phyloP scores from a whole-genome alignment of 2,329 filamentous ascomycete genomes.

The Alternaria gaisen region DNA sequence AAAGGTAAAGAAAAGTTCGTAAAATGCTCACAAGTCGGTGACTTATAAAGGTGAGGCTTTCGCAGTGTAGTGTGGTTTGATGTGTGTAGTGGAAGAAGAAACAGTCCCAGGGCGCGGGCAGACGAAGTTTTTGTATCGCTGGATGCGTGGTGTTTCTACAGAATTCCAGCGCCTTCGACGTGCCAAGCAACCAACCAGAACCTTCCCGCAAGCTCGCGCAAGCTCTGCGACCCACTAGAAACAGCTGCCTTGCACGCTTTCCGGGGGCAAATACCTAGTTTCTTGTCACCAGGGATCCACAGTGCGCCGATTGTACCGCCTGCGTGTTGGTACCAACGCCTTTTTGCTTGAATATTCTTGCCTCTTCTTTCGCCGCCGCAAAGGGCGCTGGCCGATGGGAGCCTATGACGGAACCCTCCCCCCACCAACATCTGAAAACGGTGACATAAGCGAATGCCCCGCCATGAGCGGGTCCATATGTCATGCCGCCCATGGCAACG shows the following conservation, averaged over 20 bases:
- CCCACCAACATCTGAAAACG: constrained; percentile 24
- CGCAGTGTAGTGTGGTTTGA: constrained; percentile 14
- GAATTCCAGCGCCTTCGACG: constrained; percentile 24
- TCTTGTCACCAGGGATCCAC: constrained; percentile 6
- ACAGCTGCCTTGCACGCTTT: constrained; percentile 8
- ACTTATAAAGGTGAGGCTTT: constrained; percentile 44
- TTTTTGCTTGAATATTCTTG: constrained; percentile 3
- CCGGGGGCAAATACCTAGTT: constrained; percentile 13
- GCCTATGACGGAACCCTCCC: constrained; percentile 25
- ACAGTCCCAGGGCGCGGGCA: constrained; percentile 24
- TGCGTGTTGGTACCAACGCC: constrained; percentile 1
- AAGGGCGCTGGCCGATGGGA: background rate
- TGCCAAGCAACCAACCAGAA: constrained; percentile 23
- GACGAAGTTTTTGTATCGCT: constrained; percentile 40
- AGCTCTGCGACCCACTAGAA: constrained; percentile 23
- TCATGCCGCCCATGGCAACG: constrained; percentile 15
- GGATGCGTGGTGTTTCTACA: constrained; percentile 18
- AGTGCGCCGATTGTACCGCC: constrained; percentile 4
- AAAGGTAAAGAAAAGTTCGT: constrained; percentile 33
- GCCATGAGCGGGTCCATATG: constrained; percentile 16
- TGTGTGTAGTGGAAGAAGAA: constrained; percentile 31
- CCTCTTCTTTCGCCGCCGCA: constrained; percentile 12
- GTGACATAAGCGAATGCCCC: constrained; percentile 25
- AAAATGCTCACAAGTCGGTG: constrained; percentile 44
- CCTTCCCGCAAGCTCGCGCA: constrained; percentile 20